Base-by-base conservation (phyloP, 805 yeast genomes). In the Lachancea dasiensis region DNA sequence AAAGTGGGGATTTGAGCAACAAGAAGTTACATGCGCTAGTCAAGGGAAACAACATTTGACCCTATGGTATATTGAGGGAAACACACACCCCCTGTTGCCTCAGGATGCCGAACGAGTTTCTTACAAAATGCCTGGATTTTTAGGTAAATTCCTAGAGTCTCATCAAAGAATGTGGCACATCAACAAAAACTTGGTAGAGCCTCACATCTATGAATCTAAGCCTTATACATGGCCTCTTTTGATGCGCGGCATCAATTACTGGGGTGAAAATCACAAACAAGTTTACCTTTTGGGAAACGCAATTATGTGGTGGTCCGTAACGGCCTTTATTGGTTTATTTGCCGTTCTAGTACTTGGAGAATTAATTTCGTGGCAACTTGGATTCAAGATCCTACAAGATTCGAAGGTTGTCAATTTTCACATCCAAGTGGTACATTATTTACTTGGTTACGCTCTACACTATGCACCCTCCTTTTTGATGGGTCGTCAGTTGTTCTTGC, bases 401-500 rank as follows among this genome's bases (percentile, higher is more conserved):
- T 69, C 77, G 44, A 70, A 70, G 35, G 73, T 80, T 11, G 72
- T 68, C 63, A 78, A 80, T 64, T 81, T 72, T 68, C 81, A 79
- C 53, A 65, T 73, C 37, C 83, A 80, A 51, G 71, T 72, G 20
- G 63, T 79, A 40, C 74, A 75, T 22, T 84, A 76, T 58, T 52
- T 78, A 27, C 52, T 75, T 6, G 95, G 94, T 30, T 86, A 87
- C 84, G 64, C 58, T 7, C 44, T 81, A 26, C 95, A 86, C 60
- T 81, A 74, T 56, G 56, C 70, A 38, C 94, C 95, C 48, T 83
- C 85, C 37, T 80, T 75, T 63, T 66, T 89, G 41, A 89, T 89
- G 97, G 87, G 79, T 17, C 79, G 97, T 65, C 97, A 89, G 65
- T 64, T 89, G 63, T 89, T 90, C 68, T 68, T 89, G 58, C 97